Evolutionary conservation across 352 stramenopile species (phyloP).

Genomic region (Phytopythium vexans): DNA sequence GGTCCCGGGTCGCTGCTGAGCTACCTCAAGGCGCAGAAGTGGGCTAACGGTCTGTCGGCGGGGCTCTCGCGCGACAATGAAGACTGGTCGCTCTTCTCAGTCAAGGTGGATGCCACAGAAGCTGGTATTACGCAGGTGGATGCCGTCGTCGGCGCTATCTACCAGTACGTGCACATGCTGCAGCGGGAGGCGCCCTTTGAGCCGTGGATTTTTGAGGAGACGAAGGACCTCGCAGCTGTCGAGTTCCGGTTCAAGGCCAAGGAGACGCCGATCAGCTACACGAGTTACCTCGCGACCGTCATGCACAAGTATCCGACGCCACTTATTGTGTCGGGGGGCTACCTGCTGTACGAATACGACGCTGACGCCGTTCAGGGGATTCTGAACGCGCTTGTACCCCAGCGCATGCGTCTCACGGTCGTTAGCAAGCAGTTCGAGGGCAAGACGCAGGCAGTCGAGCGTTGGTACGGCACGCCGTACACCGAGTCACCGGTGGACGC

Average conservation of each 20-base stretch:
- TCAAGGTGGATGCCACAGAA: constrained; percentile 73
- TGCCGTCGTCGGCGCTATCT: constrained; percentile 60
- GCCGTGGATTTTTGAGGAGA: constrained; percentile 70
- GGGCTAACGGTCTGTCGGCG: constrained; percentile 63
- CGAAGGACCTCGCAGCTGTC: constrained; percentile 46
- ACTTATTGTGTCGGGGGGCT: constrained; percentile 58
- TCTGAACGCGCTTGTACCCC: constrained; percentile 41
- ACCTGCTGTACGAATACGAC: constrained; percentile 70
- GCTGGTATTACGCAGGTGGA: constrained; percentile 53
- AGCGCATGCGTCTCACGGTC: constrained; percentile 57
- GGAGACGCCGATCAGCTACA: constrained; percentile 68
- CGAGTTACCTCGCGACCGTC: constrained; percentile 53
- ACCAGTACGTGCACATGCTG: constrained; percentile 65
- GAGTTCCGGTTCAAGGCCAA: constrained; percentile 82
- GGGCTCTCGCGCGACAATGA: constrained; percentile 68
- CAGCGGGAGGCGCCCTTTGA: constrained; percentile 34
- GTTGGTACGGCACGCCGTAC: constrained; percentile 73
- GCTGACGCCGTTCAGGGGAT: constrained; percentile 44
- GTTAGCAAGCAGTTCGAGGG: constrained; percentile 69
- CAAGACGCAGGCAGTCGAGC: constrained; percentile 42
- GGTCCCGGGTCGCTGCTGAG: constrained; percentile 90
- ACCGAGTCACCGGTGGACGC: constrained; percentile 28
- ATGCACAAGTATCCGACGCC: constrained; percentile 69
- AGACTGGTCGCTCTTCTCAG: constrained; percentile 62
- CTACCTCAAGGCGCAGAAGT: constrained; percentile 85